Evolutionary conservation across 1,284 basidiomycete genomes (phyloP).

Genomic region (Malassezia nana): DNA sequence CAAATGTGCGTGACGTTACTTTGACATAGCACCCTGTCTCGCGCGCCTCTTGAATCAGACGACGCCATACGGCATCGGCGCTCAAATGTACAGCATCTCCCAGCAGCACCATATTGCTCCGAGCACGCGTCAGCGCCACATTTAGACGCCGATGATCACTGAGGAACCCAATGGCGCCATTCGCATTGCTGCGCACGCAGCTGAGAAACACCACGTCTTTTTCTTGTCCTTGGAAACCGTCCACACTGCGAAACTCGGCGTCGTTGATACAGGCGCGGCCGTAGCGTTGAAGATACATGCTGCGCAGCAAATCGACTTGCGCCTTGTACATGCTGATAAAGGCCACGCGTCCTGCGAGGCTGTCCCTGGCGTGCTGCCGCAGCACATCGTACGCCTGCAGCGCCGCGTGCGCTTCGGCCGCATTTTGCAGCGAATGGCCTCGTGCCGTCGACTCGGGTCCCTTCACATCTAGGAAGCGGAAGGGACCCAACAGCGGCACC

Average conservation of each 20-base stretch:
- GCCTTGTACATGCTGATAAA: constrained; percentile 92
- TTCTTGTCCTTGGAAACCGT: constrained; percentile 98
- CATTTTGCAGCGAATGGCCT: constrained; percentile 70
- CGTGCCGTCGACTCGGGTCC: constrained; percentile 55
- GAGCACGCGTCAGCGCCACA: constrained; percentile 89
- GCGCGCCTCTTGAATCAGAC: constrained; percentile 27
- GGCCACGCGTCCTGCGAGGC: constrained; percentile 71
- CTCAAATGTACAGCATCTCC: constrained; percentile 73
- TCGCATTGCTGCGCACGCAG: constrained; percentile 70
- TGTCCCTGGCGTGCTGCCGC: constrained; percentile 53
- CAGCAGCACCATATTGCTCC: constrained; percentile 84
- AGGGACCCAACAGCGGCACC: constrained; percentile 69
- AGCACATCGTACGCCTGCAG: constrained; percentile 70
- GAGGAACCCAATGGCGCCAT: constrained; percentile 62
- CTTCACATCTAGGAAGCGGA: constrained; percentile 62
- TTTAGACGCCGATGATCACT: constrained; percentile 53
- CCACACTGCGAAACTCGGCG: constrained; percentile 94
- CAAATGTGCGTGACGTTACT: neutral
- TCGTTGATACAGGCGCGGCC: constrained; percentile 59
- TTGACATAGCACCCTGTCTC: constrained; percentile 1
- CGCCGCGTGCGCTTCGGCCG: constrained; percentile 65
- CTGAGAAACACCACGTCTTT: constrained; percentile 99
- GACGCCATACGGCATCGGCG: constrained; percentile 54
- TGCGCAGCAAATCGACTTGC: constrained; percentile 69
- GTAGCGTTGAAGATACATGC: constrained; percentile 63